Percentiles rank a stretch among this genome's conserved stretches.
Evolutionary conservation across 768 basidiomycete species (phyloP).

Genomic region (Kwoniella mangroviensis): DNA sequence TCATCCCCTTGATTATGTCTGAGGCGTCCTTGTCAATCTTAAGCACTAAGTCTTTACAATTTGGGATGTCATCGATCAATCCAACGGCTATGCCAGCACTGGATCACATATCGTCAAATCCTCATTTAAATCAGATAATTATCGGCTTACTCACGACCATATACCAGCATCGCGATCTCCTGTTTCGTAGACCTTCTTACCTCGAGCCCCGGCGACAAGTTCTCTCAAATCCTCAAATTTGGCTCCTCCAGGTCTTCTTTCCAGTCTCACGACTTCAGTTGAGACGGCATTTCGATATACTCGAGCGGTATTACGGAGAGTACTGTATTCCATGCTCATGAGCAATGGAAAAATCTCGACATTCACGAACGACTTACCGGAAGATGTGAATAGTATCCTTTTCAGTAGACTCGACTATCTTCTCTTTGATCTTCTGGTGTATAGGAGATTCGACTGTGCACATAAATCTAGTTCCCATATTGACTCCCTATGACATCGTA

Average conservation of each 20-base stretch:
- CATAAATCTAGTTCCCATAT: conserved; percentile 93
- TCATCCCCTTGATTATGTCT: conserved; percentile 63
- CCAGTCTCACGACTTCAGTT: conserved; percentile 80
- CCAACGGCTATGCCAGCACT: conserved; percentile 58
- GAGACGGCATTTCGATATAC: conserved; percentile 70
- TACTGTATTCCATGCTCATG: conserved; percentile 6
- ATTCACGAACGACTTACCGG: conserved; percentile 59
- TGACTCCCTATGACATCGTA: conserved; percentile 67
- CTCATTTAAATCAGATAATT: background rate
- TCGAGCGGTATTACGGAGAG: conserved; percentile 43
- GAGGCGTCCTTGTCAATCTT: conserved; percentile 77
- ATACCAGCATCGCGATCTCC: conserved; percentile 88
- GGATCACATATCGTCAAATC: background rate
- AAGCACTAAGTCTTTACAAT: conserved; percentile 71
- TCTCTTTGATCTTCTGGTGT: conserved; percentile 86
- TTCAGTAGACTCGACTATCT: conserved; percentile 81
- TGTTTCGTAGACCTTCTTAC: conserved; percentile 63
- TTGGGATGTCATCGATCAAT: conserved; percentile 78
- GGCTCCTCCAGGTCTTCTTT: conserved; percentile 77
- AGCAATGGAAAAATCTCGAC: too few species aligned
- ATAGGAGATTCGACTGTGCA: conserved; percentile 87
- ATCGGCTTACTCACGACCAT: conserved; percentile 63
- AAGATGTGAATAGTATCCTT: conserved; percentile 84
- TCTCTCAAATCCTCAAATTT: conserved; percentile 84
- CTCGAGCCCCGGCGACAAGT: conserved; percentile 60